A percentile compares a stretch with the other conserved stretches of the same genome.
Evolutionary conservation across 2,329 filamentous ascomycete species (phyloP).

Genomic region (Hymenoscyphus scutula): DNA sequence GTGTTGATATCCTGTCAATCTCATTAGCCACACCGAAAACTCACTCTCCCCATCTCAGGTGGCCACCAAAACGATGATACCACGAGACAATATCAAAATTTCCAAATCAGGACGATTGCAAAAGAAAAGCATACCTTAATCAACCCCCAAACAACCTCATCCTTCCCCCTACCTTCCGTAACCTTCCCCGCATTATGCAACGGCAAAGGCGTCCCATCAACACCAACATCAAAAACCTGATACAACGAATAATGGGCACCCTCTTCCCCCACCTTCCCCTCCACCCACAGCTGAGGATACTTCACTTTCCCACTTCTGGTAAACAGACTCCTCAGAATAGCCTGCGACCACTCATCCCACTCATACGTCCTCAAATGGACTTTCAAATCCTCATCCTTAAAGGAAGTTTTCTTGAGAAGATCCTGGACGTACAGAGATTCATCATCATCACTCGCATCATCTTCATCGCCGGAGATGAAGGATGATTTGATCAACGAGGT

Average conservation of each 20-base stretch:
- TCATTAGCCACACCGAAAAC: neutral
- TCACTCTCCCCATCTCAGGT: too few relatives aligned
- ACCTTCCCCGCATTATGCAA: constrained; percentile 4
- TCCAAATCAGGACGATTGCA: too few relatives aligned
- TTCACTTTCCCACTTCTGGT: constrained; percentile 4
- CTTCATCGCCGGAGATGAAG: constrained; percentile 10
- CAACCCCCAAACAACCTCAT: constrained; percentile 12
- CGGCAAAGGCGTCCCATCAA: constrained; percentile 12
- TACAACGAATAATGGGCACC: constrained; percentile 12
- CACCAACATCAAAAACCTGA: constrained; percentile 15
- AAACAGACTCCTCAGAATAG: constrained; percentile 7
- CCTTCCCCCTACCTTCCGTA: constrained; percentile 6
- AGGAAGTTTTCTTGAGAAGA: neutral
- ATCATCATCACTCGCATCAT: constrained; percentile 9
- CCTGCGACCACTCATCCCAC: constrained; percentile 9
- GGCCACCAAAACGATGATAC: too few relatives aligned
- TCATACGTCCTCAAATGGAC: constrained; percentile 7
- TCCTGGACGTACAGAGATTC: constrained; percentile 15
- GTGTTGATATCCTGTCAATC: constrained; percentile 12
- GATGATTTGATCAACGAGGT: constrained; percentile 6
- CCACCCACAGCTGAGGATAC: constrained; percentile 5
- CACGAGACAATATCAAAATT: too few relatives aligned
- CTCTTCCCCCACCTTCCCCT: constrained; percentile 3
- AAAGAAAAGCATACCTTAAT: constrained; percentile 8
- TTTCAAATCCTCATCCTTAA: constrained; percentile 8